Percentiles rank a stretch among this genome's conserved stretches.
Conservation (phyloP, 805 yeast genomes). For the Yamadazyma akitaensis region DNA sequence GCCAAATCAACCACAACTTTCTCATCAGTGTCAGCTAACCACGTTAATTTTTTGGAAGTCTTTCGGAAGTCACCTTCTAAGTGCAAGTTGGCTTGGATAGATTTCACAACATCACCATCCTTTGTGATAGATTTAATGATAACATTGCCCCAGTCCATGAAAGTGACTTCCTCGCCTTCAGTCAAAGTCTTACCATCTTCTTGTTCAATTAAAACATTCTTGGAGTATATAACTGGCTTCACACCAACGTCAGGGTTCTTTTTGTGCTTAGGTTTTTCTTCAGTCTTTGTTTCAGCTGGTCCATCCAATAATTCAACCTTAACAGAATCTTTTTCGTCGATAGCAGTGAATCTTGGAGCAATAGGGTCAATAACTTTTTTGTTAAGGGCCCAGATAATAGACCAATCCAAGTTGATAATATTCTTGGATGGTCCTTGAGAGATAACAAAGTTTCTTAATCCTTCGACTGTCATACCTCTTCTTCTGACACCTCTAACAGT, state of each 20-base stretch:
- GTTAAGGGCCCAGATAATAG: conserved; percentile 94
- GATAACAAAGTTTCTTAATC: conserved; percentile 86
- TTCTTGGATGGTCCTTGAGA: conserved; percentile 98
- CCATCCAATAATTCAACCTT: conserved; percentile 62
- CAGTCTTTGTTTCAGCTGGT: conserved; percentile 59
- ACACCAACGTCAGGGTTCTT: conserved; percentile 88
- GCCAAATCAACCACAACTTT: conserved; percentile 71
- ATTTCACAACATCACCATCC: conserved; percentile 52
- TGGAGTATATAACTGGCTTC: conserved; percentile 69
- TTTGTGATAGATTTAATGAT: conserved; percentile 68
- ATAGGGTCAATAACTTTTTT: conserved; percentile 96
- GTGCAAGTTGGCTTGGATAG: conserved; percentile 75
- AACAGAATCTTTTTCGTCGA: conserved; percentile 62
- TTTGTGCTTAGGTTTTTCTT: conserved; percentile 89
- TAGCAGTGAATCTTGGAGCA: conserved; percentile 93
- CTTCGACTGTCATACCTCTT: conserved; percentile 99
- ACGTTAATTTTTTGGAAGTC: conserved; percentile 90
- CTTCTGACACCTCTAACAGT: conserved; percentile 99
- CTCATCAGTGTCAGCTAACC: conserved; percentile 85
- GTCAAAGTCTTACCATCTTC: conserved; percentile 67
- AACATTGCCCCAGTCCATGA: conserved; percentile 99
- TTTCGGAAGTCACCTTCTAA: conserved; percentile 96
- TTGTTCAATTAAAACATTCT: conserved; percentile 74
- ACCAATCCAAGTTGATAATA: conserved; percentile 97
- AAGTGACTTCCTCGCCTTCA: conserved; percentile 90